A percentile compares a stretch with the other conserved stretches of the same genome.
phyloP scores from a whole-genome alignment of 2,329 filamentous ascomycete genomes.

The Lachnellula arida region DNA sequence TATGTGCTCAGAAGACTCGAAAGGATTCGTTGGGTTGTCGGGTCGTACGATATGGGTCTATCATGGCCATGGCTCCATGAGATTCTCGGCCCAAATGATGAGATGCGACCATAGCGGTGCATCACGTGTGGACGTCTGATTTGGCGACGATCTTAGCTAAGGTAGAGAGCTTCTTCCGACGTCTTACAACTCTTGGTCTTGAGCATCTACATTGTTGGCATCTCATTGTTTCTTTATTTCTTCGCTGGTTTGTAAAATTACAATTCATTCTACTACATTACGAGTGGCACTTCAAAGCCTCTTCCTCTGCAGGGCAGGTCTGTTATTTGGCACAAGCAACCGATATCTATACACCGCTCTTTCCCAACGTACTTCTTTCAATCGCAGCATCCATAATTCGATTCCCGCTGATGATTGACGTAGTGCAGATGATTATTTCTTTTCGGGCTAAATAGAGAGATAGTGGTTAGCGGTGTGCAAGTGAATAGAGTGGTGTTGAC shows the following conservation, averaged over 20 bases:
- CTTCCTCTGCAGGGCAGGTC: not conserved
- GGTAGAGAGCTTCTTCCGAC: conserved; percentile 2
- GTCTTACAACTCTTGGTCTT: not conserved
- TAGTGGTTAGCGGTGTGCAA: conserved; percentile 7
- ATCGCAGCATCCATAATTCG: conserved; percentile 82
- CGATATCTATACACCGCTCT: conserved; percentile 16
- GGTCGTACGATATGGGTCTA: conserved; percentile 27
- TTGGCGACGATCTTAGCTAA: conserved; percentile 4
- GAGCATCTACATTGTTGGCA: not conserved
- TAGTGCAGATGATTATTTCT: conserved; percentile 88
- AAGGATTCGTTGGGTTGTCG: conserved; percentile 18
- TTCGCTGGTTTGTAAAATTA: conserved; percentile 5
- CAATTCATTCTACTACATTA: not conserved
- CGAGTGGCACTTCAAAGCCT: conserved; percentile 40
- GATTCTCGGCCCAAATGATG: conserved; percentile 20
- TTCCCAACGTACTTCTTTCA: conserved; percentile 48
- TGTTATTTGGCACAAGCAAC: not conserved
- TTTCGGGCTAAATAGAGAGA: conserved; percentile 51
- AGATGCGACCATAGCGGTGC: conserved; percentile 17
- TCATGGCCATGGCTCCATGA: conserved; percentile 12
- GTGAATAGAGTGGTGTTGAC: not conserved
- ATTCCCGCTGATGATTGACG: conserved; percentile 84
- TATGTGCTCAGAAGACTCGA: conserved; percentile 10
- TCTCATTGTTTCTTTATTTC: conserved; percentile 16
- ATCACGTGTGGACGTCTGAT: conserved; percentile 17